Base-by-base conservation (phyloP, 768 basidiomycete species). In the Grammothele lineata region DNA sequence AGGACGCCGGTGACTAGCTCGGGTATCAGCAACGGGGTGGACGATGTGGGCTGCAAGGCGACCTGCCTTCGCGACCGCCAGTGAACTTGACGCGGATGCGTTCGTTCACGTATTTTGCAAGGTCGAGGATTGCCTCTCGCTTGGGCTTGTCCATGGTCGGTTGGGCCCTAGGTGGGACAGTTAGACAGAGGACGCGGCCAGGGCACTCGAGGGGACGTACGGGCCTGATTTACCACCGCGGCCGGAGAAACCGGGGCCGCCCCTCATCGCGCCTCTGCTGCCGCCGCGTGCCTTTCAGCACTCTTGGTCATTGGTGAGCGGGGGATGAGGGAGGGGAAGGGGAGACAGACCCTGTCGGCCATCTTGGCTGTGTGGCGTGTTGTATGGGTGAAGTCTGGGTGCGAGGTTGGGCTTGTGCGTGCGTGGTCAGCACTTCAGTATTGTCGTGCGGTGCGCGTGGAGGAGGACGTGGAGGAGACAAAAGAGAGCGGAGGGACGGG, bases 71-170 rank as follows among this genome's bases (percentile, higher is more conserved):
- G 33, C 96, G 73, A 32, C 95, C 95, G 36, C 96, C 96, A n/a
- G 92, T 92, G 62, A 99, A 98, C 68, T 96, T 97, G 61, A 98
- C 93, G 46, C 92, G 72, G 62, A 99, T 90, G 52, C 82, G 78
- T 66, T 93, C 84, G 66, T 95, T 89, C 43, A 87, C 87, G 59
- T 96, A 98, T 66, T 95, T 94, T 40, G 88, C 82, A 25, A 98
- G 82, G 66, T 97, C 93, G 25, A 98, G 81, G 66, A 98, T 97
- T 23, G 92, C 90, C 66, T 98, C 95, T 35, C 90, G 80, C 65
- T 87, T 89, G 36, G 88, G 89, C 63, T 87, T 91, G 57, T 92
- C 78, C 62, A 79, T 70, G 10, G 75, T 64, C 25, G 75, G 72
- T 42, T 70, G 71, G 15, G 73, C 62, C 23, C 74, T 76, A 17